Base-by-base conservation (phyloP, 78 protist genomes). In the Dictyostelium brefeldianum region DNA sequence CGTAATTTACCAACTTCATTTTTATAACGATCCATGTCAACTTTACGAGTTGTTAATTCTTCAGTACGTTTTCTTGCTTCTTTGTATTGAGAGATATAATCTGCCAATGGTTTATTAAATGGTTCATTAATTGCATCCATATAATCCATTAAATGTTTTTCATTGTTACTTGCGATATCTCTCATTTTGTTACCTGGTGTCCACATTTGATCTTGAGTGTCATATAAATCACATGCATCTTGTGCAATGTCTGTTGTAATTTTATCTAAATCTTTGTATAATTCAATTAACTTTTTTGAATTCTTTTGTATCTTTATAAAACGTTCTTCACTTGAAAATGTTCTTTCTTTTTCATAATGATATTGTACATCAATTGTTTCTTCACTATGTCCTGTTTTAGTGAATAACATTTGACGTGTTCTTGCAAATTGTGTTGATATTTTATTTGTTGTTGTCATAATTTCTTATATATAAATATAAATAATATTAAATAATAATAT, bases 21-120 rank as follows among this genome's bases (percentile, higher is more conserved):
- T 79, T 91, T 91, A 36, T 91, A 91, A 53, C 95, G 62, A 57
- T 91, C 95, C 95, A 91, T 91, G 69, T 91, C 95, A 0, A 91
- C 57, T 11, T 74, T 80, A 54, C 95, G 74, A 65, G 90, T 91
- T n/a, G 90, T 57, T 29, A 74, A 48, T 25, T 83, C 84, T 65
- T 91, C 95, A 51, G 80, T 57, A 20, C 93, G n/a, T 46, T 87
- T 87, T 46, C 54, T 64, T 5, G 69, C 46, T 29, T 74, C 93
- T 77, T 64, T 87, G 22, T 65, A 77, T 65, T 87, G 93, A n/a
- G 69, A 18, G 20, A 77, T 29, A 51, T 87, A 77, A 1, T 74
- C 84, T 2, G 20, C 3, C 12, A 87, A 50, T 46, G 93, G 93
- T 36, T 87, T 56, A 11, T 41, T 31, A 25, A 27, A 87, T 17